Conservation (phyloP, 108 stramenopile genomes). For the Nitzschia putrida region DNA sequence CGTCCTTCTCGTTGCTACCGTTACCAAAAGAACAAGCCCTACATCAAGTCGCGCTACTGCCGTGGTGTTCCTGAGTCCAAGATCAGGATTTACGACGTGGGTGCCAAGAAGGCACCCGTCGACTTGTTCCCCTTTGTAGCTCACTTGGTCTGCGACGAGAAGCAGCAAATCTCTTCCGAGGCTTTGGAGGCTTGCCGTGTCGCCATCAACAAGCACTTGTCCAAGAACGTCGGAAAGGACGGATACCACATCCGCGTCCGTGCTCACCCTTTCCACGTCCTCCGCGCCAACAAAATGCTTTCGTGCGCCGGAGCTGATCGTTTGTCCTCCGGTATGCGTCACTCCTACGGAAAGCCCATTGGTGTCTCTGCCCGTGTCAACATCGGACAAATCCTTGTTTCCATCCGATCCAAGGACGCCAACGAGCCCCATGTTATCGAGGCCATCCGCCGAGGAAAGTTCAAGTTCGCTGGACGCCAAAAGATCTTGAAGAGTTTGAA, state of each 20-base stretch:
- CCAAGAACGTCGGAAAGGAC: constrained; percentile 98
- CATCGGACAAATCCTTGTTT: constrained; percentile 97
- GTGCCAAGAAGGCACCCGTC: constrained; percentile 97
- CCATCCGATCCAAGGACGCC: constrained; percentile 93
- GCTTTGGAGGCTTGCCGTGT: constrained; percentile 99
- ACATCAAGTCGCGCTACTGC: constrained; percentile 99
- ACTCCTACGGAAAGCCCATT: constrained; percentile 99
- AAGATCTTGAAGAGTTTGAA: constrained; percentile 98
- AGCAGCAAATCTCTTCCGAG: constrained; percentile 99
- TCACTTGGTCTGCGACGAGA: constrained; percentile 99
- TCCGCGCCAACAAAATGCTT: constrained; percentile 99
- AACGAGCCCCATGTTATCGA: constrained; percentile 92
- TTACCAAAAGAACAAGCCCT: constrained; percentile 99
- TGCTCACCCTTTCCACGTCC: constrained; percentile 99
- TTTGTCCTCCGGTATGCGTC: constrained; percentile 98
- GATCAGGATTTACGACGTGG: constrained; percentile 98
- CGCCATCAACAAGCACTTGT: constrained; percentile 99
- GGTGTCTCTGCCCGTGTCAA: constrained; percentile 98
- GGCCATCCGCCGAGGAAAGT: constrained; percentile 99
- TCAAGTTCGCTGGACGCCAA: constrained; percentile 99
- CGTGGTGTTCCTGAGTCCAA: constrained; percentile 99
- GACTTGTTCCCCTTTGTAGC: constrained; percentile 99
- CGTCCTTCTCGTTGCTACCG: constrained; percentile 98
- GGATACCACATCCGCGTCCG: constrained; percentile 99
- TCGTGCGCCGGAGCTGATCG: constrained; percentile 99